Evolutionary conservation across 495 filamentous ascomycete species (phyloP), one percentile per base, ranked within the genome.

Genomic region (Xylaria venustula): DNA sequence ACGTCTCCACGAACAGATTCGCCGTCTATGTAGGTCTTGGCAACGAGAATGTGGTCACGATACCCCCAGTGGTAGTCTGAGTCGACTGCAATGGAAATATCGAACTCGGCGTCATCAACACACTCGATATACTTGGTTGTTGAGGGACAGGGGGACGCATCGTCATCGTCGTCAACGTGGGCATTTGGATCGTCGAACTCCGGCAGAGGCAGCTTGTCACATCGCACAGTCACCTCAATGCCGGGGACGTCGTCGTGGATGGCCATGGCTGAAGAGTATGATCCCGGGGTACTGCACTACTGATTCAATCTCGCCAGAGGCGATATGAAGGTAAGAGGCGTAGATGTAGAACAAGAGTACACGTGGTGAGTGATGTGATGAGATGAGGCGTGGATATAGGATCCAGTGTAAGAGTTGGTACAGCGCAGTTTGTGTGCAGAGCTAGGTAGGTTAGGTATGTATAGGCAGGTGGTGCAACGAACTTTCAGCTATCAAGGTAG

Each of bases 91-190:
- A 67, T 0, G 15, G 12, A 26, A 32, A 74, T 61, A 7, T 28
- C 26, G 48, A 73, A 75, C 53, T 72, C 57, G 7, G 65, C 40
- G 41, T 68, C 56, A 22, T 72, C 63, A 14, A 51, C 26, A 19
- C 67, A 72, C 60, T 77, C 70, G 28, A 77, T 65, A 44, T 72
- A 77, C 49, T 64, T 70, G 20, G 60, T 64, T 7, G 48, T 53
- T 15, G 37, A 52, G 0, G 64, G 61, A 17, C 11, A 52, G 0
- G 64, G 61, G 15, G 7, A 26, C 15, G 14, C 20, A 5, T n/a
- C 28, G 7, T 11, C 49, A 23, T 52, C 54, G 17, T 50, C n/a
- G 11, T 59, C 14, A 12, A 56, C 41, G 15, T 54, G 36, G 37
- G 44, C 45, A 22, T 67, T 17, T 0, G 71, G 67, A 28, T 73